Evolutionary conservation across 2,329 filamentous ascomycete species (phyloP), one percentile per base, ranked within the genome.

Genomic region (Fusarium guadeloupense): DNA sequence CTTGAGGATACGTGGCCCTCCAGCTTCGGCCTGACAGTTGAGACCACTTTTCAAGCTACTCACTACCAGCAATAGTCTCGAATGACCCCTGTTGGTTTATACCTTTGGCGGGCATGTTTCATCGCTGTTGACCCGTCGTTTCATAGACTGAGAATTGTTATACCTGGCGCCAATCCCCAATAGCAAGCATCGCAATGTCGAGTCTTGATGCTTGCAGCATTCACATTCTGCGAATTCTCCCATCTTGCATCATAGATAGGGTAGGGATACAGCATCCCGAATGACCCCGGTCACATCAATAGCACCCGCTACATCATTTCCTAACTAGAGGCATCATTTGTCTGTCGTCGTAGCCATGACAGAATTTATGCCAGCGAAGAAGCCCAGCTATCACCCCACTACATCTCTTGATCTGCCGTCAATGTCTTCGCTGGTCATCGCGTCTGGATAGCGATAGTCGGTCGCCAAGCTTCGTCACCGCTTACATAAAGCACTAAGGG

Each of bases 1-100:
- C 14, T 19, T 41, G 34, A 60, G 54, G 59, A 63, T 57, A 61
- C 60, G 60, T 64, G 60, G 54, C 55, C 46, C 34, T 61, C 28
- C 28, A 31, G 28, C 46, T 61, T 52, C 33, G 17, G 40, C 8
- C 25, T 20, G 30, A 23, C 5, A 47, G 19, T 35, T 34, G 19
- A 43, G 40, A 28, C 41, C 33, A 38, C 51, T 54, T 60, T 55
- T 43, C 40, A 63, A 60, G 59, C 54, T 63, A 46, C 43, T 25
- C 19, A 54, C 46, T 37, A 26, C 41, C 45, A 34, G 31, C 17
- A 39, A 30, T 25, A 35, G 42, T 47, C 42, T 53, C 20, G 19
- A 51, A 21, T 48, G 21, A 53, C 25, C 45, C 46, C 34, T 38
- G 34, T 25, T 54, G 31, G 23, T 54, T 19, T 37, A 9, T 9